Percentiles rank a stretch among this genome's conserved stretches.
phyloP scores from a whole-genome alignment of 2,329 filamentous ascomycete species.

The Didymella keratinophila region DNA sequence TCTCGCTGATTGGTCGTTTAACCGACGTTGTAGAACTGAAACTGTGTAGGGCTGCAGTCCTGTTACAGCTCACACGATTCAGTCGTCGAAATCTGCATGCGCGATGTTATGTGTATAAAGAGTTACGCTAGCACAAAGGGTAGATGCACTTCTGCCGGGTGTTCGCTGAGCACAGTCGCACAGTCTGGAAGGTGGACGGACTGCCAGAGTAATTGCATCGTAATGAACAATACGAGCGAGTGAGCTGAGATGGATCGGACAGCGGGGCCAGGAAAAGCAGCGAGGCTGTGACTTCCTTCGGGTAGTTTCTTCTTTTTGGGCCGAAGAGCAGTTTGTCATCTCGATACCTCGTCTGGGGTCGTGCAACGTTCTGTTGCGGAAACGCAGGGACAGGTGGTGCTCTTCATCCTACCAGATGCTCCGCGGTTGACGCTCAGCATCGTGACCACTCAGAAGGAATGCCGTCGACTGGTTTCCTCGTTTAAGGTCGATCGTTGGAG shows the following conservation, averaged over 20 bases:
- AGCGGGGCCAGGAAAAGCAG: constrained; percentile 7
- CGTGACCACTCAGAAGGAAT: background rate
- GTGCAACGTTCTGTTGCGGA: constrained; percentile 1
- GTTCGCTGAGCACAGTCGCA: constrained; percentile 2
- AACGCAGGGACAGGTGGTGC: background rate
- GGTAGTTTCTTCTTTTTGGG: background rate
- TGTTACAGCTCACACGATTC: background rate
- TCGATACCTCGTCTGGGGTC: background rate
- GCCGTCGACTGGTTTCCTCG: background rate
- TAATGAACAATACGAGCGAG: constrained; percentile 15
- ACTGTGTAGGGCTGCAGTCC: background rate
- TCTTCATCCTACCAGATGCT: background rate
- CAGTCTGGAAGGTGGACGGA: background rate
- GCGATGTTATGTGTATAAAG: background rate
- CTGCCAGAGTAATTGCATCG: background rate
- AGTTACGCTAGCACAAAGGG: background rate
- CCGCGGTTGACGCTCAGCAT: background rate
- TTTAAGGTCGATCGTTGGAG: background rate
- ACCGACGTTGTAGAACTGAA: background rate
- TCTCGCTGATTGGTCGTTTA: background rate
- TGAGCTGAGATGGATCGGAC: constrained; percentile 7
- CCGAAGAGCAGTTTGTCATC: background rate
- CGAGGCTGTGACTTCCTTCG: background rate
- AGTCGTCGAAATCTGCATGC: background rate
- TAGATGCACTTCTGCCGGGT: background rate